Base-by-base conservation (phyloP, 495 filamentous ascomycete genomes). In the Annulohypoxylon stygium region DNA sequence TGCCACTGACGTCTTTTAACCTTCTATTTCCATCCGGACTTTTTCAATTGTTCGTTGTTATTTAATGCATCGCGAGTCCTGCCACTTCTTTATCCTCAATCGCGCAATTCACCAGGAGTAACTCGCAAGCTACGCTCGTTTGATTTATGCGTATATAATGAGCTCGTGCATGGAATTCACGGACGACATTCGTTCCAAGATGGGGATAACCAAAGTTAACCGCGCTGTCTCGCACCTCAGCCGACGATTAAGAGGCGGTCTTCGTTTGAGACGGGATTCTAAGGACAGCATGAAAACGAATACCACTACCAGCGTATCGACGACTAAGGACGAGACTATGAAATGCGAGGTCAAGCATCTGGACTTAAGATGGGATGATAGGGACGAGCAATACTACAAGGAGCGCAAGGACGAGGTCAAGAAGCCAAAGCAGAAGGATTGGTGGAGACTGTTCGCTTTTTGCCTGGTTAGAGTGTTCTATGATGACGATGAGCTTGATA, bases 291-390 rank as follows among this genome's bases (percentile, higher is more conserved):
- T 43, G n/a, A 8, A 59, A 25, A 6, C 48, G 9, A 26, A 50
- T 11, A 47, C 11, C 20, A 41, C 18, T 23, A 30, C 53, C 0
- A 50, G 12, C 33, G 12, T 55, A 0, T 18, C 36, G 3, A 30
- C 55, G 4, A 50, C 75, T 3, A 59, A 54, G 20, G 75, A 80
- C 39, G 63, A 78, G 50, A 65, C 73, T 43, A 78, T 82, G 76
- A 79, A 79, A 47, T 81, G 77, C 63, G 79, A 81, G 67, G 75
- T 82, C 25, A 81, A 82, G 69, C 76, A 81, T n/a, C 76, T 82
- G 53, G 77, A 81, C 48, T 47, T 73, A n/a, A 57, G 20, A 2
- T 79, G 71, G 54, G 74, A 79, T 43, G 73, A 75, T 7, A 67
- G 69, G 16, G 76, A 81, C 51, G 75, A 78, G 61, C 39, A 54